phyloP scores from a whole-genome alignment of 306 rosid species.

The Pyrus betulifolia region DNA sequence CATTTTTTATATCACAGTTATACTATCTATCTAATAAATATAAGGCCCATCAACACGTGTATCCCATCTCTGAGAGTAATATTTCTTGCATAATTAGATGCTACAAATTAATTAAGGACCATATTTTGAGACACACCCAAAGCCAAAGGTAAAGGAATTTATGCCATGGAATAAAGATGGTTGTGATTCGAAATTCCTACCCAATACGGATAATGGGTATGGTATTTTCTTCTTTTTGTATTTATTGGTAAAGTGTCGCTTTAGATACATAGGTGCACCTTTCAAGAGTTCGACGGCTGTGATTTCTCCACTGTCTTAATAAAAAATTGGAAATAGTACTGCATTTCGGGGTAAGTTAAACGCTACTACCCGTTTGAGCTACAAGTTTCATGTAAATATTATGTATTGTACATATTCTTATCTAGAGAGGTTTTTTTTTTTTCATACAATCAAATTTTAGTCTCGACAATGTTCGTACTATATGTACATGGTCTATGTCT shows the following conservation, averaged over 20 bases:
- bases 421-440: no score
- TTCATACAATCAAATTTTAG: no score
- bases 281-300: not conserved
- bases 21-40: no score
- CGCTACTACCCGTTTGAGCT: no score
- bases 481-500: no score
- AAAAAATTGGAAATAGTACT: no score
- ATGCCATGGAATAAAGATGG: constrained; percentile 1
- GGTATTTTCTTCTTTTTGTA: not conserved
- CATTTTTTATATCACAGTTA: no score
- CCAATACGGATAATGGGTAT: not conserved
- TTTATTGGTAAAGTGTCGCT: not conserved
- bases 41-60: accelerated
- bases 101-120: not conserved
- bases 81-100: constrained; percentile 11
- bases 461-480: no score
- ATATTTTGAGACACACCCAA: constrained; percentile 17
- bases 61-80: no score
- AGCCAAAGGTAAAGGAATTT: not conserved
- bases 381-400: no score
- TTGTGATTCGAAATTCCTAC: not conserved
- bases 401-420: no score
- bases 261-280: not conserved
- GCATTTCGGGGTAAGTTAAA: no score
- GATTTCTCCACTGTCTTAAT: not conserved